A percentile compares a stretch with the other conserved stretches of the same genome.
Conservation (phyloP, 257 asterid species). For the Penstemon newberryi region DNA sequence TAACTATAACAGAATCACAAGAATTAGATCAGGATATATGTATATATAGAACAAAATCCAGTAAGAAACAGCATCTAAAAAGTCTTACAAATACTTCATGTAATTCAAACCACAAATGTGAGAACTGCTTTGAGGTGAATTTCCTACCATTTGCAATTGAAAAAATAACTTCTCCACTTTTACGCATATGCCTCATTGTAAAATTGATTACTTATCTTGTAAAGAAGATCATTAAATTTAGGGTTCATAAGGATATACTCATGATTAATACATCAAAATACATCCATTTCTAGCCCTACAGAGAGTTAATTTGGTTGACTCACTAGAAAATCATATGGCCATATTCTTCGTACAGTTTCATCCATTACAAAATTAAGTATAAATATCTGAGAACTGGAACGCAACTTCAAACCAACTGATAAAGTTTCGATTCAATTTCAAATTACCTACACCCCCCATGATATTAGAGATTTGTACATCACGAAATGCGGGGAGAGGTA, state of each 20-base stretch:
- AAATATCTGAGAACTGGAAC: neutral
- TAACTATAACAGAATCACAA: slow-evolving; percentile 34
- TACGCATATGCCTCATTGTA: neutral
- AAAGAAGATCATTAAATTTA: slow-evolving; percentile 6
- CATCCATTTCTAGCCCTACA: slow-evolving; percentile 14
- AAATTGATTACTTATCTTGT: neutral
- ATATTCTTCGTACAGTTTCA: neutral
- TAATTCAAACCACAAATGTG: neutral
- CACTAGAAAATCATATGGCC: neutral
- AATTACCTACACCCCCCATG: no score
- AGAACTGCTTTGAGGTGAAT: neutral
- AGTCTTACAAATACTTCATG: neutral
- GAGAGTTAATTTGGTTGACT: neutral
- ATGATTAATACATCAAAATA: slow-evolving; percentile 10
- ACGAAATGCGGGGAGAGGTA: no score
- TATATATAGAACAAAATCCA: neutral
- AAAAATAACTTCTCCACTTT: neutral
- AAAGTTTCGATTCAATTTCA: neutral
- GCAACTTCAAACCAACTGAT: slow-evolving; percentile 6
- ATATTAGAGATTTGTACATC: no score
- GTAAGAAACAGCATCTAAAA: neutral
- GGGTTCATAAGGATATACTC: neutral
- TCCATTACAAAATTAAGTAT: neutral
- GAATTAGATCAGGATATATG: slow-evolving; percentile 22
- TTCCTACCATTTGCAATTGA: neutral